These are phyloP conservation scores for Umbelopsis sp. DNA, from an alignment of 371 early-diverging fungal genomes.

Conservation along the genomic window DNA sequence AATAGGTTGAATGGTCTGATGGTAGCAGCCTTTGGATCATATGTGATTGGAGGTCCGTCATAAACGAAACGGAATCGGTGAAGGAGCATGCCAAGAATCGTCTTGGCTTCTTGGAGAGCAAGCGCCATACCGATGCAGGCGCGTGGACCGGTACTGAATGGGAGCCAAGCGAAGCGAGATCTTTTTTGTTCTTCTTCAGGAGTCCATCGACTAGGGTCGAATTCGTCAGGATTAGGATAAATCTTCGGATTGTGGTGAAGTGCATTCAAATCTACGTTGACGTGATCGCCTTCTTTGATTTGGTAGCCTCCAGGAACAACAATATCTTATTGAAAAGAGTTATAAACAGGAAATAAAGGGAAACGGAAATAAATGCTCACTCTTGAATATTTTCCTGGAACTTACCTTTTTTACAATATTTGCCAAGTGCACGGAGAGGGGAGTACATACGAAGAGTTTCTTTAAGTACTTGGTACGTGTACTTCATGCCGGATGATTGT, in stretches of 20 bases:
- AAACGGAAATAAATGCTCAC: too few relatives aligned
- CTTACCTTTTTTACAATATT: conserved; percentile 33
- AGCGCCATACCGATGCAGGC: conserved; percentile 46
- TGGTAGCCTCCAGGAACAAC: conserved; percentile 35
- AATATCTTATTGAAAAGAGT: conserved; percentile 10
- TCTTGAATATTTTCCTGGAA: too few relatives aligned
- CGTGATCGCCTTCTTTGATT: conserved; percentile 23
- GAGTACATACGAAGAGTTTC: conserved; percentile 48
- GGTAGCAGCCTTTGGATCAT: conserved; percentile 22
- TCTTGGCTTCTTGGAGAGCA: conserved; percentile 37
- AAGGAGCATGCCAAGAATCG: conserved; percentile 35
- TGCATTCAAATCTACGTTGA: conserved; percentile 23
- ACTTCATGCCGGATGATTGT: conserved; percentile 30
- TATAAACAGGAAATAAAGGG: too few relatives aligned
- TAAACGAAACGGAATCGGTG: conserved; percentile 25
- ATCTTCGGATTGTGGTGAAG: conserved; percentile 35
- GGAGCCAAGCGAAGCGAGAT: conserved; percentile 39
- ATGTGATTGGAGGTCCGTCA: conserved; percentile 19
- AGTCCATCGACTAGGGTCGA: conserved; percentile 43
- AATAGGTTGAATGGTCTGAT: conserved; percentile 22
- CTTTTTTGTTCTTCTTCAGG: conserved; percentile 44
- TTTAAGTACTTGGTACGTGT: conserved; percentile 36
- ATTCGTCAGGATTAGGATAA: conserved; percentile 35
- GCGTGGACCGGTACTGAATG: conserved; percentile 43
- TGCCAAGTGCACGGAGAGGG: conserved; percentile 31